These are phyloP conservation scores for Grammothele lineata DNA, from an alignment of 768 basidiomycete genomes.

Conservation along the genomic window DNA sequence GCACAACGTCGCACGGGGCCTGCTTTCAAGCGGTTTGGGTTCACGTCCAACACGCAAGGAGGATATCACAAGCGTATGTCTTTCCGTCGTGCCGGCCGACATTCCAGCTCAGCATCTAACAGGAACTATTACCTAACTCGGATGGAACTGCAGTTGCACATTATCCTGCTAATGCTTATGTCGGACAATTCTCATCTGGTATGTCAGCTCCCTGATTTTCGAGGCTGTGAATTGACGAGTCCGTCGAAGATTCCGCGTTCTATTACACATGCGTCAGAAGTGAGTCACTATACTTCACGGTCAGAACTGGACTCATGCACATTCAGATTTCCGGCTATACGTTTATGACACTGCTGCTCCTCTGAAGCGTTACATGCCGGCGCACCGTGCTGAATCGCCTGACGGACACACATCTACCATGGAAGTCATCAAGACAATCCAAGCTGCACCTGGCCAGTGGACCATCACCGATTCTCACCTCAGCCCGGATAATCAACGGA, in stretches of 20 bases:
- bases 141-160: slow-evolving; percentile 76
- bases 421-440: slow-evolving; percentile 58
- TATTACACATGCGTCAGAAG: slow-evolving; percentile 92
- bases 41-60: slow-evolving; percentile 38
- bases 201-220: not conserved
- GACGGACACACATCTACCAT: slow-evolving; percentile 46
- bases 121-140: slow-evolving; percentile 77
- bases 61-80: slow-evolving; percentile 50
- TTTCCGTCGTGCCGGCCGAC: not conserved
- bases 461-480: slow-evolving; percentile 94
- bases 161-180: slow-evolving; percentile 74
- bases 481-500: slow-evolving; percentile 83
- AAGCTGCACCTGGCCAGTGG: slow-evolving; percentile 78
- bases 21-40: slow-evolving; percentile 36
- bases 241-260: slow-evolving; percentile 68
- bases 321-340: slow-evolving; percentile 79
- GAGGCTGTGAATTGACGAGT: too few species aligned
- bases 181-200: slow-evolving; percentile 81
- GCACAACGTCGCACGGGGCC: slow-evolving; percentile 44
- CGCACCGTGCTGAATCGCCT: slow-evolving; percentile 17
- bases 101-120: not conserved
- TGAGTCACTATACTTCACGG: slow-evolving; percentile 21
- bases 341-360: slow-evolving; percentile 73
- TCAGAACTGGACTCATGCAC: not conserved
- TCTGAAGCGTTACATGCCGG: slow-evolving; percentile 8